Percentiles rank a stretch among this genome's conserved stretches.
These are phyloP conservation scores for Aurantiochytrium sp. DNA, from an alignment of 108 stramenopile species.

Conservation along the genomic window DNA sequence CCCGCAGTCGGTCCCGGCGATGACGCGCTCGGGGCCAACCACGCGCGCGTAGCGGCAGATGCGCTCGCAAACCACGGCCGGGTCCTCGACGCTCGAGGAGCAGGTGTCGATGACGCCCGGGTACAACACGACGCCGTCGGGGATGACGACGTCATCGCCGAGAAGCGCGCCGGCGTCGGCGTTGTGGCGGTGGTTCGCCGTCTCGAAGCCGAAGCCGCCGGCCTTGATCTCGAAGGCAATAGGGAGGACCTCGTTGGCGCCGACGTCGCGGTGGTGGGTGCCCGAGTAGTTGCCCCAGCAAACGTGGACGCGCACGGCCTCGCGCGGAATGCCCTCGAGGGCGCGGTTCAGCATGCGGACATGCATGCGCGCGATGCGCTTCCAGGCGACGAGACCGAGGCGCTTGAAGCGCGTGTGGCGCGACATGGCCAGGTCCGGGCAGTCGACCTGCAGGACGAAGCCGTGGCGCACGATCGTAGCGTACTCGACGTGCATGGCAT, in stretches of 20 bases:
- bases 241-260: not conserved
- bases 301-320: not conserved
- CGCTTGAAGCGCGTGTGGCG: slow-evolving; percentile 30
- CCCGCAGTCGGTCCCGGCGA: slow-evolving; percentile 16
- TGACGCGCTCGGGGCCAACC: slow-evolving; percentile 16
- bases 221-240: not conserved
- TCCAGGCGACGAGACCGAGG: not conserved
- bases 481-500: slow-evolving; percentile 15
- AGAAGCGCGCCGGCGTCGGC: not conserved
- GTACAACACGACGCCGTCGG: not conserved
- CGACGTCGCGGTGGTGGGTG: slow-evolving; percentile 6
- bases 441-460: slow-evolving; percentile 5
- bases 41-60: not conserved
- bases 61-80: not conserved
- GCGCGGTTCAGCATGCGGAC: not conserved
- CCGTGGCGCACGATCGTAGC: not conserved
- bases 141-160: not conserved
- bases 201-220: slow-evolving; percentile 7
- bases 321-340: not conserved
- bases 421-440: slow-evolving; percentile 22
- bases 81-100: slow-evolving; percentile 16
- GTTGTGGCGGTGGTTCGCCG: slow-evolving; percentile 11
- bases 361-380: not conserved
- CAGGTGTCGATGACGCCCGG: slow-evolving; percentile 31
- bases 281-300: slow-evolving; percentile 30